Base-by-base conservation (phyloP, 1,139 yeast genomes). In the Geotrichum fermentans region DNA sequence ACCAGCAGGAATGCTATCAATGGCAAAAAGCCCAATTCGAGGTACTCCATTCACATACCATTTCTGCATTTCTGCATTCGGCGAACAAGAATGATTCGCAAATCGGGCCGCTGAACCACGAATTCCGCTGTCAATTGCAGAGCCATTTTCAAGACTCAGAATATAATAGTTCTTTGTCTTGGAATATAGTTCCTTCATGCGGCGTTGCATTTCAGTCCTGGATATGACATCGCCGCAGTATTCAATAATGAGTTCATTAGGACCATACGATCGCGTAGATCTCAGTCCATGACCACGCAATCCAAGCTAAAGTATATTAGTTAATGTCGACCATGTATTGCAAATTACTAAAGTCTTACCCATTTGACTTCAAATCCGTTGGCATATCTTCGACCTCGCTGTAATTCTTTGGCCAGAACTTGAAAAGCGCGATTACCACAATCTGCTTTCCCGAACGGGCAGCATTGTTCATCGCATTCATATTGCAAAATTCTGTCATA, bases 211-310 rank as follows among this genome's bases (percentile, higher is more conserved):
- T 52, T 66, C 71, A 1, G 56, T 55, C 8, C 61, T 61, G 34
- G 66, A 63, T 21, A 72, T 67, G 4, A 72, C 69, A 38, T 71
- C 75, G 8, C 76, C 76, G 1, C 73, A 70, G 52, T 71, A 72
- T 51, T 72, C 75, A n/a, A 71, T 58, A 37, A 72, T 68, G 11
- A 72, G 57, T n/a, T 68, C 66, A 1, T 68, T 67, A 0, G 71
- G 64, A 4, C 57, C 55, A 47, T 66, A 72, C 0, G 62, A 51
- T 24, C 73, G 58, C 0, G 65, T 60, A 1, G 74, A 65, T 5
- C 68, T 50, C 7, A 72, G 57, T 0, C 75, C 75, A 40, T 58
- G 60, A 1, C 74, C 75, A 47, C 68, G 66, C 11, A 55, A 51
- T 7, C 62, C 62, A 0, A 69, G 61, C 50, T 55, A 52, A 34